Base-by-base conservation (phyloP, 176 grass and related monocot species). In the Musa acuminata region DNA sequence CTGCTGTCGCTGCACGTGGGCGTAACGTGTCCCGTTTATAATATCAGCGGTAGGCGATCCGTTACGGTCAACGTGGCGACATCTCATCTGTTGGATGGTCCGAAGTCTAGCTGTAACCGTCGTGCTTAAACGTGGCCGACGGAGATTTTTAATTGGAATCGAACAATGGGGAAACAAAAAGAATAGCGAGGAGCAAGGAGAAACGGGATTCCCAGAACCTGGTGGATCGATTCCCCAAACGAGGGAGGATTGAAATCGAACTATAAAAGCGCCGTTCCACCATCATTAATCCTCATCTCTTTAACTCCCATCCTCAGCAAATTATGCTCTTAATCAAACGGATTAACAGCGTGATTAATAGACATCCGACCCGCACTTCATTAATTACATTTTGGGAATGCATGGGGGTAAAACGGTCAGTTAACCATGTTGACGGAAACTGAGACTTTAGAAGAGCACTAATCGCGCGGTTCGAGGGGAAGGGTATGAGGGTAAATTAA, bases 51-150 rank as follows among this genome's bases (percentile, higher is more conserved):
- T 43, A 6, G 35, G 35, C 4, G 35, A 43, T 43, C 35, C 4
- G 35, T 43, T 43, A 43, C 4, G 19, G 16, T 14, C 53, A n/a
- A 72, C 83, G 78, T 77, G 83, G 78, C 13, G 11, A 2, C 11
- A 77, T 77, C 55, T 7, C 0, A 1, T 0, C 53, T 72, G 67
- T 86, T 9, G 73, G 55, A 73, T 74, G 9, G 55, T 51, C 17
- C 9, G n/a, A 0, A 64, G 54, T 54, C 74, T 67, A 78, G 59
- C 84, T 81, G 84, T 78, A 85, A 69, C 24, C 72, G 24, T 77
- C 84, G 84, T 81, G 84, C 84, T 69, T 62, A 13, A 78, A 78
- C 79, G 79, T 81, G 83, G 22, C 26, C 25, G 8, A 23, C 0
- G 14, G 26, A 59, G 67, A 24, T 27, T 35, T 66, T 27, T 13